These are phyloP conservation scores for Fagus crenata DNA, from an alignment of 306 rosid species.

Conservation along the genomic window DNA sequence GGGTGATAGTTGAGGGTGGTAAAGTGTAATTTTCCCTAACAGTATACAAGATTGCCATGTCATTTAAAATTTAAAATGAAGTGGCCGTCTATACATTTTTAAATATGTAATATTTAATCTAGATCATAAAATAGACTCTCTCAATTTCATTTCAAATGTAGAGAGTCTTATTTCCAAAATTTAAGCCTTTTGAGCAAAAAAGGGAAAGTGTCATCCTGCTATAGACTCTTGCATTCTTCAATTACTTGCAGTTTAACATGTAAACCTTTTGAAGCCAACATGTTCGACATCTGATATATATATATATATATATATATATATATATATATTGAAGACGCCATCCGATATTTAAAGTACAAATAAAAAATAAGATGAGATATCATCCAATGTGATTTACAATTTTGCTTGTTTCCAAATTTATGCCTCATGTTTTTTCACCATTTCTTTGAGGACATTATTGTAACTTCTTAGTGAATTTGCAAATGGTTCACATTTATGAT, in stretches of 20 bases:
- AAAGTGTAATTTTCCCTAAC: too few species aligned
- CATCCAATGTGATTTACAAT: slow-evolving; percentile 6
- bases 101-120: too few species aligned
- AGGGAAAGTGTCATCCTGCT: not conserved
- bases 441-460: not conserved
- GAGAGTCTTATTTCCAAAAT: not conserved
- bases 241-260: not conserved
- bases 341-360: slow-evolving; percentile 7
- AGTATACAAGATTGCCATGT: too few species aligned
- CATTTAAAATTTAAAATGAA: too few species aligned
- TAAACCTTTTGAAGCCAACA: not conserved
- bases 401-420: not conserved
- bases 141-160: not conserved
- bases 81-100: too few species aligned
- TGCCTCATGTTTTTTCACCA: not conserved
- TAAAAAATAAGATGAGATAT: slow-evolving; percentile 15
- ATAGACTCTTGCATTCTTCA: not conserved
- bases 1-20: too few species aligned
- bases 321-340: too few species aligned
- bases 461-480: not conserved
- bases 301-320: too few species aligned
- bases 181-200: not conserved
- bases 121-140: too few species aligned
- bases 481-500: too few species aligned
- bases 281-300: too few species aligned